Percentiles rank a stretch among this genome's conserved stretches.
Conservation (phyloP, 202 grass and related monocot species). For the Saccharum hybrid region DNA sequence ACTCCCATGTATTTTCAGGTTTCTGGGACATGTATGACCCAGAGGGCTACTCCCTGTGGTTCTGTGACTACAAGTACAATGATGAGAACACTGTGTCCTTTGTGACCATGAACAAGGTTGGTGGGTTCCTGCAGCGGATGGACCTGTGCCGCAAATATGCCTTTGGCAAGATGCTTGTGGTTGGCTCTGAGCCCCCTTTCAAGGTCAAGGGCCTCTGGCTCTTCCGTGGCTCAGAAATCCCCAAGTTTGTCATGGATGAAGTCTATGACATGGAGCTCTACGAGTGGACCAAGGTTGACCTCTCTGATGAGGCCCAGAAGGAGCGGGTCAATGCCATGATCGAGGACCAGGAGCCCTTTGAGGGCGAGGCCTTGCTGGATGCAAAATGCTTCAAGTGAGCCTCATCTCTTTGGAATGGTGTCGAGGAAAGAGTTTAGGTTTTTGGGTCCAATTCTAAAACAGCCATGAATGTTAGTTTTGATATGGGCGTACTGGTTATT, state of each 20-base stretch:
- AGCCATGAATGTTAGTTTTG: slow-evolving; percentile 20
- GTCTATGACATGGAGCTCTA: slow-evolving; percentile 89
- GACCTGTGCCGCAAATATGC: slow-evolving; percentile 79
- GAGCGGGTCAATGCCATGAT: slow-evolving; percentile 80
- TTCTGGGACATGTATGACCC: slow-evolving; percentile 94
- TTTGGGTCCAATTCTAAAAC: slow-evolving; percentile 3
- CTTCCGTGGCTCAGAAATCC: slow-evolving; percentile 73
- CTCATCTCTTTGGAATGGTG: neutral
- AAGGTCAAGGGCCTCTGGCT: slow-evolving; percentile 87
- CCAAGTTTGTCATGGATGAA: slow-evolving; percentile 76
- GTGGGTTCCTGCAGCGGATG: slow-evolving; percentile 84
- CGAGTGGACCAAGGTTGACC: slow-evolving; percentile 79
- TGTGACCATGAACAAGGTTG: slow-evolving; percentile 81
- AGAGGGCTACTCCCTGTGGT: slow-evolving; percentile 86
- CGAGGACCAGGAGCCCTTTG: slow-evolving; percentile 83
- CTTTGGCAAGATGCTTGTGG: slow-evolving; percentile 89
- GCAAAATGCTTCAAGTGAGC: slow-evolving; percentile 90
- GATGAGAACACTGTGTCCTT: slow-evolving; percentile 84
- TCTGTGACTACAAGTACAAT: slow-evolving; percentile 90
- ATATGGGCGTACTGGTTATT: slow-evolving; percentile 10
- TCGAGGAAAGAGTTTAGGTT: neutral
- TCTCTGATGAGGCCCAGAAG: slow-evolving; percentile 78
- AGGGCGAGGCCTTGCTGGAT: slow-evolving; percentile 66
- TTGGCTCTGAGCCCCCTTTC: slow-evolving; percentile 65
- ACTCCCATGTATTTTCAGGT: slow-evolving; percentile 45